Evolutionary conservation across 257 asterid genomes (phyloP), one percentile per base, ranked within the genome.

Genomic region (Knoxia roxburghii): DNA sequence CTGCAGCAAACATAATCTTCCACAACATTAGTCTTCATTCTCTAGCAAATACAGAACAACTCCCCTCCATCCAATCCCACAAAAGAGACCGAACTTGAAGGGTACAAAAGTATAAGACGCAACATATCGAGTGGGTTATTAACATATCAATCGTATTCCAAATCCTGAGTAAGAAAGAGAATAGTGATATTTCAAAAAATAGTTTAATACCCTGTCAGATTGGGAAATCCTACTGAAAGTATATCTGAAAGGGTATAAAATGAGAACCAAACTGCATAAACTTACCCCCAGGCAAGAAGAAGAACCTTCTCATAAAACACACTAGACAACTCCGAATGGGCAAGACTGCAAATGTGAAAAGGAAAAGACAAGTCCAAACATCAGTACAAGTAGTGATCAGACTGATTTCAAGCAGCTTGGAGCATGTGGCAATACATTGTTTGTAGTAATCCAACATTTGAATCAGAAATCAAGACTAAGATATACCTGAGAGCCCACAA

Each of bases 401-500:
- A 40, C 5, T 43, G 35, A 27, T 40, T 61, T 37, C n/a, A 51
- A 12, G 21, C 33, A 29, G 8, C 48, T 30, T 21, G 43, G 23
- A 9, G 30, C 33, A 55, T 29, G 43, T 2, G 14, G 12, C 41
- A 56, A 59, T 23, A 18, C 30, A 23, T 58, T 21, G 7, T 0
- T 27, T 61, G 45, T 26, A 37, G 45, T 3, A 29, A 32, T 52
- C 55, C 45, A 33, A 37, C 3, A 13, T 15, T 46, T 73, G 45
- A 29, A 10, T 15, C 15, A n/a, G 6, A 45, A 72, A 49, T 14
- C 53, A 18, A 10, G 65, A 52, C 18, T n/a, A n/a, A 21, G 63
- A 65, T 53, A 68, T 81, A 94, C 99, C 99, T 94, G 77, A 94
- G 98, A 63, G 99, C 99, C 99, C 99, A 94, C 73, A 94, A 78